Evolutionary conservation across 2,329 filamentous ascomycete genomes (phyloP).

Genomic region (Ophiostoma piceae): DNA sequence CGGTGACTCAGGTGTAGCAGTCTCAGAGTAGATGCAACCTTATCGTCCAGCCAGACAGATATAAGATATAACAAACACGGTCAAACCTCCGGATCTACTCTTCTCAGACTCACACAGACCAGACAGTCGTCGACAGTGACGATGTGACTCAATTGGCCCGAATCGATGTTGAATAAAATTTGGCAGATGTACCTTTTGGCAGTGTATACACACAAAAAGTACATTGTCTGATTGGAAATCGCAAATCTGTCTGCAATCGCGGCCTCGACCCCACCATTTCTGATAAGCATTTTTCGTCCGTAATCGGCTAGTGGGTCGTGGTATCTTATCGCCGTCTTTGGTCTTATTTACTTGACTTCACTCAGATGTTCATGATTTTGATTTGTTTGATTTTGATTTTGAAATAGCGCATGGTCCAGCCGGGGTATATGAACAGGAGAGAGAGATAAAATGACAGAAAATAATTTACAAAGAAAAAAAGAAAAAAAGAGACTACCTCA

Average conservation of each 20-base stretch:
- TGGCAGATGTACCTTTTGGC: neutral
- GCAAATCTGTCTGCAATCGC: neutral
- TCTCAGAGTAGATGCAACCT: neutral
- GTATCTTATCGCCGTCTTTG: conserved; percentile 1
- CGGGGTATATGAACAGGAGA: neutral
- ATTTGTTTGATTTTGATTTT: neutral
- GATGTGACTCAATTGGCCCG: conserved; percentile 1
- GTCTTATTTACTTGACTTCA: neutral
- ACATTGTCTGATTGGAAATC: conserved; percentile 2
- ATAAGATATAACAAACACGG: neutral
- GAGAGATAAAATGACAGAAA: conserved; percentile 2
- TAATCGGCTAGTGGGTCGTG: conserved; percentile 11
- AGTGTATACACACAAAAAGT: neutral
- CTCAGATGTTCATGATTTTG: neutral
- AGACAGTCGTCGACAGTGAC: neutral
- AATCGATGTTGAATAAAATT: neutral
- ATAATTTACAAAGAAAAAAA: conserved; percentile 1
- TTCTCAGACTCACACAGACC: neutral
- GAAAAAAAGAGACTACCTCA: neutral
- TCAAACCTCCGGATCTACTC: neutral
- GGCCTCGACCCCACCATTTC: conserved; percentile 4
- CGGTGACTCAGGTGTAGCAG: neutral
- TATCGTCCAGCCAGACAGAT: neutral
- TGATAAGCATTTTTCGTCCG: conserved; percentile 8
- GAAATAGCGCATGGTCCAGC: neutral